phyloP scores from a whole-genome alignment of 1,139 yeast species.

The Ashbya aceris region DNA sequence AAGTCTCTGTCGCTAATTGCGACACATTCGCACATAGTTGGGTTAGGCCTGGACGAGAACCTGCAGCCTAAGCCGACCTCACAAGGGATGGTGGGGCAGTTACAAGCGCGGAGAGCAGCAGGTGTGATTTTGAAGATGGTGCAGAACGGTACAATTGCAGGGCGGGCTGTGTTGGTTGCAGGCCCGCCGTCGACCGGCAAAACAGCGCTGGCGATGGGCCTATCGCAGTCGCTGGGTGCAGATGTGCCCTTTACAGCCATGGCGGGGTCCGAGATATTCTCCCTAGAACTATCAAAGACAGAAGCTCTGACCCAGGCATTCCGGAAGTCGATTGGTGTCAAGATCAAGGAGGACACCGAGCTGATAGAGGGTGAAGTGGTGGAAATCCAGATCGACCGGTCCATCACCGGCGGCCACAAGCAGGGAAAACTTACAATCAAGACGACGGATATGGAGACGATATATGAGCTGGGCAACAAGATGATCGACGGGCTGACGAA shows the following conservation, averaged over 20 bases:
- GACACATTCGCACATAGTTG: constrained; percentile 94
- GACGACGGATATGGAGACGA: constrained; percentile 98
- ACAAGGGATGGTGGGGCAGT: constrained; percentile 98
- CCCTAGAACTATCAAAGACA: constrained; percentile 86
- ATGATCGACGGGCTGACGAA: constrained; percentile 94
- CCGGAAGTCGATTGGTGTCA: constrained; percentile 89
- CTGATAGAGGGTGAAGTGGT: constrained; percentile 98
- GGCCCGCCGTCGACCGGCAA: constrained; percentile 99
- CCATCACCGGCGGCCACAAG: constrained; percentile 94
- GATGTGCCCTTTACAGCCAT: constrained; percentile 95
- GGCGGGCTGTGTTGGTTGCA: constrained; percentile 89
- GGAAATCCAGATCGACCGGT: constrained; percentile 93
- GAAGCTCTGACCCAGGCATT: constrained; percentile 95
- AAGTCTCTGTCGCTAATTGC: constrained; percentile 70
- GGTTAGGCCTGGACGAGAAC: constrained; percentile 86
- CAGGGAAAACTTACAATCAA: constrained; percentile 96
- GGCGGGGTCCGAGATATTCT: constrained; percentile 88
- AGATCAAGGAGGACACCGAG: constrained; percentile 94
- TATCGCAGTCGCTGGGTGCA: constrained; percentile 76
- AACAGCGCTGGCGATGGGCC: constrained; percentile 97
- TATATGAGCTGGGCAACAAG: constrained; percentile 91
- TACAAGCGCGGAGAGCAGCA: constrained; percentile 90
- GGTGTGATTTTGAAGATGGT: constrained; percentile 91
- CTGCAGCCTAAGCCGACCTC: constrained; percentile 69
- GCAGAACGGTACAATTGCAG: constrained; percentile 89